Conservation (phyloP, 306 rosid genomes). For the Dalbergia oliveri region DNA sequence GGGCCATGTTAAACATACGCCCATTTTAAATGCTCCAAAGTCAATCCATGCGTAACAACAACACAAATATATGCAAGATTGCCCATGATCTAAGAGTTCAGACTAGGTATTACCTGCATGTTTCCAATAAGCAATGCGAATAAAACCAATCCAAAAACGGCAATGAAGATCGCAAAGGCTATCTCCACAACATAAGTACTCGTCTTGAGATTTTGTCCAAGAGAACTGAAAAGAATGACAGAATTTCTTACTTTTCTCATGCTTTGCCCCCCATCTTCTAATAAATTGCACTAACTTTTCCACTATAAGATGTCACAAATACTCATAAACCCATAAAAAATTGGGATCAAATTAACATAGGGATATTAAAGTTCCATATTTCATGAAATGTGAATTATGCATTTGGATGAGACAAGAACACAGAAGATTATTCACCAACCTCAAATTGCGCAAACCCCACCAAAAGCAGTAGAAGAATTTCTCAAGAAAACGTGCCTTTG, state of each 20-base stretch:
- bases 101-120: constrained; percentile 77
- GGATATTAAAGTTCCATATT: constrained; percentile 11
- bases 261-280: neutral
- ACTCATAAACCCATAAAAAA: neutral
- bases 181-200: constrained; percentile 70
- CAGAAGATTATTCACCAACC: constrained; percentile 57
- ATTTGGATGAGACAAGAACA: constrained; percentile 22
- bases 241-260: neutral
- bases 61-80: constrained; percentile 6
- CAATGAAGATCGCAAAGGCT: constrained; percentile 67
- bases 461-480: constrained; percentile 90
- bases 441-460: constrained; percentile 90
- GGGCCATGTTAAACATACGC: neutral
- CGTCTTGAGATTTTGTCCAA: constrained; percentile 87
- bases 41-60: neutral
- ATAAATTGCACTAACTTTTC: neutral
- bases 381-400: constrained; percentile 25
- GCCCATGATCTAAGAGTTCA: constrained; percentile 23
- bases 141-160: constrained; percentile 77
- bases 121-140: constrained; percentile 86
- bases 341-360: neutral
- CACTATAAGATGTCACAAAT: constrained; percentile 15
- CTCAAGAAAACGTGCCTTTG: constrained; percentile 50
- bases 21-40: neutral
- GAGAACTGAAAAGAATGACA: constrained; percentile 60